A percentile compares a stretch with the other conserved stretches of the same genome.
Conservation (phyloP, 495 filamentous ascomycete species). For the Xylaria grammica region DNA sequence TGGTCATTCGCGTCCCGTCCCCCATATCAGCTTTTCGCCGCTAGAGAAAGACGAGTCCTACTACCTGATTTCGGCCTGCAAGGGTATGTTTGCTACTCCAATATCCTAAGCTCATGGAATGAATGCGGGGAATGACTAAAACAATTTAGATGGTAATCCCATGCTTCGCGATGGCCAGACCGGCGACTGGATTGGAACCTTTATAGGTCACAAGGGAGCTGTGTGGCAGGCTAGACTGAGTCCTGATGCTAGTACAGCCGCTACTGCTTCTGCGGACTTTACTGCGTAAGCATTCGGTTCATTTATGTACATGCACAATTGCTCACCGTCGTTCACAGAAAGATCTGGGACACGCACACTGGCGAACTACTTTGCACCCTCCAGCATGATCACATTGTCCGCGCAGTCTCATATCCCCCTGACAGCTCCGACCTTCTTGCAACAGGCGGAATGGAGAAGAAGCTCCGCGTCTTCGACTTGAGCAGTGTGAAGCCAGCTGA, state of each 20-base stretch:
- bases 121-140: not conserved
- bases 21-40: conserved; percentile 91
- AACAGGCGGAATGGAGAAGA: conserved; percentile 95
- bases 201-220: conserved; percentile 96
- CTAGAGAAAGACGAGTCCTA: conserved; percentile 83
- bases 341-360: conserved; percentile 95
- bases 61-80: conserved; percentile 97
- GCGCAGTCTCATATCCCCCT: conserved; percentile 88
- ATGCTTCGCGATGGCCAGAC: conserved; percentile 98
- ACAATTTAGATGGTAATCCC: conserved; percentile 82
- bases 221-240: conserved; percentile 95
- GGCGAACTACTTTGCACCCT: conserved; percentile 89
- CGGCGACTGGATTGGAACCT: conserved; percentile 98
- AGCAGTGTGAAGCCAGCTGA: conserved; percentile 48
- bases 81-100: conserved; percentile 64
- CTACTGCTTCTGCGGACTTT: conserved; percentile 94
- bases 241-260: conserved; percentile 83
- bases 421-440: conserved; percentile 77
- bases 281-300: conserved; percentile 69
- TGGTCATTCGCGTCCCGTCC: conserved; percentile 94
- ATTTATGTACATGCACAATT: not conserved
- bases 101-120: conserved; percentile 12
- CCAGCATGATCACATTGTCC: conserved; percentile 91
- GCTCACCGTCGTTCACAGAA: conserved; percentile 53
- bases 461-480: conserved; percentile 92